Conservation (phyloP, 2,329 filamentous ascomycete species). For the Nemania bipapillata region DNA sequence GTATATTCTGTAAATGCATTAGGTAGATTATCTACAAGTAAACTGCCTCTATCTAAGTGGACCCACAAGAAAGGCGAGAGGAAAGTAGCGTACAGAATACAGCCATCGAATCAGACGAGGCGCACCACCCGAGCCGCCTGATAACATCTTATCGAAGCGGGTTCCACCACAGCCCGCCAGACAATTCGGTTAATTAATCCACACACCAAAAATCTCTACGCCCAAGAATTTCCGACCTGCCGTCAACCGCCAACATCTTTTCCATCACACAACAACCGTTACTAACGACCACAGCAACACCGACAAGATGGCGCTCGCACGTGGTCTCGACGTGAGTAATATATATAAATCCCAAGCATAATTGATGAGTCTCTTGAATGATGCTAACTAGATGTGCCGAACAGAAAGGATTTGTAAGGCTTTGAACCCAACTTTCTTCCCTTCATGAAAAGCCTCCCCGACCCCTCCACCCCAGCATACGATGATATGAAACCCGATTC, state of each 20-base stretch:
- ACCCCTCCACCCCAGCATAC: slow-evolving; percentile 20
- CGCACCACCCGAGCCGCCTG: slow-evolving; percentile 31
- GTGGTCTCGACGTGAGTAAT: slow-evolving; percentile 40
- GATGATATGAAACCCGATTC: slow-evolving; percentile 17
- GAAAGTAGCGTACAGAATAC: no score
- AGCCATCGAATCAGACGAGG: slow-evolving; percentile 7
- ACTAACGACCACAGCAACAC: slow-evolving; percentile 42
- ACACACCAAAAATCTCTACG: slow-evolving; percentile 32
- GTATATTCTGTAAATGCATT: no score
- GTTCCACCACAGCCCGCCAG: slow-evolving; percentile 23
- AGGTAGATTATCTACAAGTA: no score
- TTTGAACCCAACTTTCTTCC: slow-evolving; percentile 19
- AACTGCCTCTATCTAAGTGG: background rate
- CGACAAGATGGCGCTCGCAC: slow-evolving; percentile 40
- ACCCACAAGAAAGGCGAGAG: background rate
- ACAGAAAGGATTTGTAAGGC: slow-evolving; percentile 42
- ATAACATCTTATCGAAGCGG: slow-evolving; percentile 29
- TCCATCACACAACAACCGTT: slow-evolving; percentile 27
- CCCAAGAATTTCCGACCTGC: slow-evolving; percentile 22
- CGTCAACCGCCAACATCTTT: slow-evolving; percentile 28
- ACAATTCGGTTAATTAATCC: slow-evolving; percentile 33
- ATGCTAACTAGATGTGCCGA: slow-evolving; percentile 22
- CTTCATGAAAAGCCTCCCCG: slow-evolving; percentile 13
- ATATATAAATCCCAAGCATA: background rate
- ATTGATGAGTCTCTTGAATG: background rate